A percentile compares a stretch with the other conserved stretches of the same genome.
Conservation (phyloP, 768 basidiomycete species). For the Suillus weaverae region DNA sequence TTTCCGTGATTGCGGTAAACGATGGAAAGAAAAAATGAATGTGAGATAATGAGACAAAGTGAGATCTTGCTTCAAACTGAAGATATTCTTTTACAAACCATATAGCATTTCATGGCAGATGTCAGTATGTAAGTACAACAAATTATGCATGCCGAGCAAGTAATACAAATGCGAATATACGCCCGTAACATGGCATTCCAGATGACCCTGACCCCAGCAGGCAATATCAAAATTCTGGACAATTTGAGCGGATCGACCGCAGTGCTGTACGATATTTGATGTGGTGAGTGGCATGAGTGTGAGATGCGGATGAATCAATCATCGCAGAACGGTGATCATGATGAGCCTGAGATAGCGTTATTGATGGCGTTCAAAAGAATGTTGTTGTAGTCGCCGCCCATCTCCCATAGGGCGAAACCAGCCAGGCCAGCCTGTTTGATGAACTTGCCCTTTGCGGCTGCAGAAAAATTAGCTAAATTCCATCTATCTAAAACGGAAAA, state of each 20-base stretch:
- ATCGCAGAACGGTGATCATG: conserved; percentile 8
- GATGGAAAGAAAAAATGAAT: not conserved
- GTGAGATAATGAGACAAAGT: not conserved
- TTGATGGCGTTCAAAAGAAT: conserved; percentile 36
- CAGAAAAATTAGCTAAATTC: conserved; percentile 5
- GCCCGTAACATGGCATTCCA: not conserved
- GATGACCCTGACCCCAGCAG: not conserved
- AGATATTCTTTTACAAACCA: not conserved
- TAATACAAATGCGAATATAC: conserved; percentile 1
- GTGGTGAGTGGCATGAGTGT: not conserved
- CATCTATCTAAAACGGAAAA: not conserved
- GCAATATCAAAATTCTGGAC: not conserved
- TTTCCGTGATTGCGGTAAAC: not conserved
- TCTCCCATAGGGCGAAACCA: conserved; percentile 49
- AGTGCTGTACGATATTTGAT: not conserved
- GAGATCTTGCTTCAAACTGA: not conserved
- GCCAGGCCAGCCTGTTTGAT: conserved; percentile 34
- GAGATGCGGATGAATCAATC: conserved; percentile 7
- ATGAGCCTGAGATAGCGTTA: conserved; percentile 22
- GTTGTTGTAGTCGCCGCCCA: conserved; percentile 42
- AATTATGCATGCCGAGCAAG: not conserved
- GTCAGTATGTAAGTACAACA: not conserved
- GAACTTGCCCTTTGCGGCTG: conserved; percentile 44
- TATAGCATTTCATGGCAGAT: not conserved
- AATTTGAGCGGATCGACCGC: conserved; percentile 5